Evolutionary conservation across 768 basidiomycete species (phyloP).

Genomic region (Tephrocybe sp.): DNA sequence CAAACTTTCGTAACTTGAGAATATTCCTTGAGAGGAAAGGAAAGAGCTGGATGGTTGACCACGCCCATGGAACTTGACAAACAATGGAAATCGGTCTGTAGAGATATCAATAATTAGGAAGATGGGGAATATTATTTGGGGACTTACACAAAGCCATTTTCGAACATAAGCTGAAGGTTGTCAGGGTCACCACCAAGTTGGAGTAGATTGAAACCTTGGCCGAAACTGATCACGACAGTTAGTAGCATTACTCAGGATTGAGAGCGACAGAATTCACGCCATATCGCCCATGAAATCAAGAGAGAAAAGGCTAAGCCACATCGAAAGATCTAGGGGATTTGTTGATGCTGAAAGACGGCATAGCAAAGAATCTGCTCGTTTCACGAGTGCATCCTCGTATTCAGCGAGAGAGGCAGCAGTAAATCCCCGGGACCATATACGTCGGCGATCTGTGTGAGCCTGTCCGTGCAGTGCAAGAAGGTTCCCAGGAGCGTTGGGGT

Average conservation of each 20-base stretch:
- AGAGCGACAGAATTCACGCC: slow-evolving; percentile 22
- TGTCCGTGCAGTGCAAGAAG: slow-evolving; percentile 14
- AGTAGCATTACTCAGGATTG: no score
- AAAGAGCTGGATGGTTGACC: slow-evolving; percentile 21
- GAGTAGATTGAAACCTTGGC: slow-evolving; percentile 34
- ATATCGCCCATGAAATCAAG: slow-evolving; percentile 44
- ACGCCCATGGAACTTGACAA: slow-evolving; percentile 26
- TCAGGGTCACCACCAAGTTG: slow-evolving; percentile 34
- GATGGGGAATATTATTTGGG: neutral
- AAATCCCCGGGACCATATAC: slow-evolving; percentile 45
- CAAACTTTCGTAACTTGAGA: slow-evolving; percentile 24
- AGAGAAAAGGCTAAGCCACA: slow-evolving; percentile 37
- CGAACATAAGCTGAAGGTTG: slow-evolving; percentile 19
- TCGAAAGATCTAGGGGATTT: slow-evolving; percentile 25
- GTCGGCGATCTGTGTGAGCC: slow-evolving; percentile 31
- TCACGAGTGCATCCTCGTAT: slow-evolving; percentile 34
- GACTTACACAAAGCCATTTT: slow-evolving; percentile 19
- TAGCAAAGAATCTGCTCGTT: slow-evolving; percentile 31
- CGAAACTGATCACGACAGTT: slow-evolving; percentile 31
- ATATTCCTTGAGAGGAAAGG: slow-evolving; percentile 28
- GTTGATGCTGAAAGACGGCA: slow-evolving; percentile 19
- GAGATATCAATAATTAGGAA: neutral
- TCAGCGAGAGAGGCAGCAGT: slow-evolving; percentile 36
- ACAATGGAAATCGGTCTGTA: slow-evolving; percentile 16
- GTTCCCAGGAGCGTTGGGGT: slow-evolving; percentile 18